Evolutionary conservation across 2,329 filamentous ascomycete species (phyloP), one percentile per base, ranked within the genome.

Genomic region (Aureobasidium subglaciale): DNA sequence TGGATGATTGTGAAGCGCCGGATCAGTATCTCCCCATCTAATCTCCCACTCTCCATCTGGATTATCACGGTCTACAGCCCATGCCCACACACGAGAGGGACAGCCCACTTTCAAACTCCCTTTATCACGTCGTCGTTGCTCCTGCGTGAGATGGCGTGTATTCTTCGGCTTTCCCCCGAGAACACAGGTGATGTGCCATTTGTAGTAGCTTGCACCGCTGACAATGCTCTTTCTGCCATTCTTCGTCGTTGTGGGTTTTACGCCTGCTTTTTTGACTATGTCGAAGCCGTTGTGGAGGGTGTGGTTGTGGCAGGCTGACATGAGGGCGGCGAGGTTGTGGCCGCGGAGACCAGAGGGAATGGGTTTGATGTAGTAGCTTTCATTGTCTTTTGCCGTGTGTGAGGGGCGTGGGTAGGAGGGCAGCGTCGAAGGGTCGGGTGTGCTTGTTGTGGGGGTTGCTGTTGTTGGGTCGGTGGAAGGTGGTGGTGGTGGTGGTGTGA

Each of bases 361-460:
- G 37, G 49, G 49, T 25, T 42, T 41, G 18, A 53, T 53, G 37
- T 53, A 53, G 37, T 53, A 53, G 49, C 18, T 42, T 34, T 53
- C 49, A 37, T 13, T n/a, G 18, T 53, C 49, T 53, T 53, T 41
- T 16, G 25, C n/a, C 3, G 49, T 53, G 7, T 25, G 6, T 4
- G 37, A 10, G 1, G 48, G 16, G 4, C 35, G 48, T 1, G 48
- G 24, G 10, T 10, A 15, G 34, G 48, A 29, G 2, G 48, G 22
- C 4, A 16, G 5, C 9, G 22, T 30, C 3, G 24, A 5, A 11
- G 32, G 16, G 16, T 40, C 9, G 25, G 24, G 8, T 20, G 35
- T n/a, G n/a, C n/a, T 42, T 40, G 37, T 18, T 5, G 37, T 18
- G 16, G 37, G 13, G 34, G 34, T 27, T 8, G 32, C 5, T 8